Conservation (phyloP, 2,329 filamentous ascomycete genomes). For the Plectosphaerella cucumerina region DNA sequence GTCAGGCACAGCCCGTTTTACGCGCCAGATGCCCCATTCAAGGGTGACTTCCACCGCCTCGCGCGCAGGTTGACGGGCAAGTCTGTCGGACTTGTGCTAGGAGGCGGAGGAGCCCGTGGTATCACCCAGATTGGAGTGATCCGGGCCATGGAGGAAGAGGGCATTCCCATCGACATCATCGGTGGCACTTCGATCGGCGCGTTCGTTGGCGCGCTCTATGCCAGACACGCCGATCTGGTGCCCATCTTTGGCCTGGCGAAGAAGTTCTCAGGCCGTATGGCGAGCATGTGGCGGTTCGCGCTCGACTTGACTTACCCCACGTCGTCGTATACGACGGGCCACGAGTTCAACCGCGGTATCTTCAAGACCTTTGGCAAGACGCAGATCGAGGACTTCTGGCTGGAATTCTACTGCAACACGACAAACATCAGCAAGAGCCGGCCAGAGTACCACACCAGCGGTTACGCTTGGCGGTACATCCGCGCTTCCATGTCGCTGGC, state of each 20-base stretch:
- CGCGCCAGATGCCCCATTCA: constrained; percentile 86
- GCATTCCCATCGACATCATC: constrained; percentile 91
- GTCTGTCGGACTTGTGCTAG: constrained; percentile 89
- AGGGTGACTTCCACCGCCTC: constrained; percentile 93
- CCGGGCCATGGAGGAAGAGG: constrained; percentile 89
- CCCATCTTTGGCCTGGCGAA: constrained; percentile 96
- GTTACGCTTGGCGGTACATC: constrained; percentile 97
- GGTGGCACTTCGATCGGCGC: constrained; percentile 95
- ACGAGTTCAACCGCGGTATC: constrained; percentile 98
- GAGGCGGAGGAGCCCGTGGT: constrained; percentile 87
- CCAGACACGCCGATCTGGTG: constrained; percentile 91
- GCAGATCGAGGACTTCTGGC: constrained; percentile 98
- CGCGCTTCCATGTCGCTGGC: constrained; percentile 95
- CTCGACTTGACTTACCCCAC: constrained; percentile 94
- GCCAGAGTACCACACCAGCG: constrained; percentile 88
- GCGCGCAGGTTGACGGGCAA: constrained; percentile 88
- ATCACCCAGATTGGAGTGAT: constrained; percentile 94
- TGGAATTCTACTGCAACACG: constrained; percentile 98
- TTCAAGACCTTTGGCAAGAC: constrained; percentile 98
- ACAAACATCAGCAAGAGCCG: constrained; percentile 97
- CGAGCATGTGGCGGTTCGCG: constrained; percentile 97
- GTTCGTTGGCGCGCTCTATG: constrained; percentile 93
- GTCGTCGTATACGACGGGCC: constrained; percentile 93
- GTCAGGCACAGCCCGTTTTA: constrained; percentile 87
- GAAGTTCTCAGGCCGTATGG: constrained; percentile 98